Base-by-base conservation (phyloP, 257 asterid species). In the Scutellaria minor region DNA sequence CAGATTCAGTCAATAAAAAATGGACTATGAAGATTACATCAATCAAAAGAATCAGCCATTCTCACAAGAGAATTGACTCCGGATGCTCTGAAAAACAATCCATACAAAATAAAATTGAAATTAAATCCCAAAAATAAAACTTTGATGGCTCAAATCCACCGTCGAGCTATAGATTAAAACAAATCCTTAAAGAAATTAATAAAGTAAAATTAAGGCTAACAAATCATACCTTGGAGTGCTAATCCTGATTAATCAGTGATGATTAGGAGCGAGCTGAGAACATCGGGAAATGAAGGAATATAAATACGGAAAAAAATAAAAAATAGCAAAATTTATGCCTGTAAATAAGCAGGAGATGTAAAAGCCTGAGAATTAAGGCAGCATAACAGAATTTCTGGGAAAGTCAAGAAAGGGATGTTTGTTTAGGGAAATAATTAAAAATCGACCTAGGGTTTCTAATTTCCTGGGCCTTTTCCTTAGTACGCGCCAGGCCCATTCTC, bases 361-460 rank as follows among this genome's bases (percentile, higher is more conserved):
- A 60, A 66, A 18, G 78, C 31, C 53, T 24, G 66, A 35, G 54
- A 61, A 68, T 15, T 14, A 64, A 50, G 24, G 66, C 46, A 81
- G 68, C 68, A 54, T 31, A 68, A 64, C 66, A 24, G 77, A 64
- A 55, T 66, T 68, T 78, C 50, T 48, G 73, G 81, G 75, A 46
- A 68, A 68, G 68, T 72, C 22, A 42, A 71, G 61, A 63, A 46
- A 40, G 20, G 79, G 56, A 76, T 78, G 81, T 81, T 59, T 70
- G 82, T 62, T 64, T 47, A 18, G 42, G 65, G 75, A 50, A 62
- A 68, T 51, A 31, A 58, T 71, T 35, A 56, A 45, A 61, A 60
- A 67, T 55, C 14, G 63, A 8, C 39, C 40, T 18, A 60, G 85
- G 88, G 82, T 84, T 83, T 78, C 80, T 40, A 74, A 77, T 66